Percentiles rank a stretch among this genome's conserved stretches.
These are phyloP conservation scores for Oleoguttula mirabilis DNA, from an alignment of 495 filamentous ascomycete species.

Conservation along the genomic window DNA sequence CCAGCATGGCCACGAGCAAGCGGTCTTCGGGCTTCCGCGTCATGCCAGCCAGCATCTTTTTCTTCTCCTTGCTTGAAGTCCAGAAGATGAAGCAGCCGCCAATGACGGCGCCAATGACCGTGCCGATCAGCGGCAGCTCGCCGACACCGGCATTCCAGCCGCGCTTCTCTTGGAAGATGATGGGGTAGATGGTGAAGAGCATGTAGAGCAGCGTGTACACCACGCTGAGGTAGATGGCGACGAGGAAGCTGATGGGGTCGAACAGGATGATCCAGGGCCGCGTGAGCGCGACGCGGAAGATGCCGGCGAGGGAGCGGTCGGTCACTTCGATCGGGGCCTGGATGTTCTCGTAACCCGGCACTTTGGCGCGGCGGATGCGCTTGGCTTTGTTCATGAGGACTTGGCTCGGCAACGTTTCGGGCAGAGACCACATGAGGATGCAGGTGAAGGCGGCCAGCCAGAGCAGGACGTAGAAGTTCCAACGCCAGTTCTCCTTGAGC, in stretches of 20 bases:
- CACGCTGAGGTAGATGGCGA: constrained; percentile 40
- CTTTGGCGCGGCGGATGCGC: constrained; percentile 28
- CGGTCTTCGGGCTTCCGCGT: constrained; percentile 12
- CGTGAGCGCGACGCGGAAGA: constrained; percentile 40
- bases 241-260: constrained; percentile 35
- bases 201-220: constrained; percentile 49
- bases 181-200: constrained; percentile 44
- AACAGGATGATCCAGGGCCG: constrained; percentile 37
- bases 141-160: constrained; percentile 41
- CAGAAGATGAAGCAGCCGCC: constrained; percentile 34
- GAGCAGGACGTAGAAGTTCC: constrained; percentile 39
- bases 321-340: constrained; percentile 34
- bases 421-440: constrained; percentile 37
- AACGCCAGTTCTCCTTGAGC: constrained; percentile 36
- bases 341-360: constrained; percentile 37
- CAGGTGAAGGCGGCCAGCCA: constrained; percentile 32
- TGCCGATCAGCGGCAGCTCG: constrained; percentile 42
- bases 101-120: constrained; percentile 36
- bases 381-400: constrained; percentile 26
- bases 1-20: constrained; percentile 38
- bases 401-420: constrained; percentile 29
- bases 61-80: constrained; percentile 33
- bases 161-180: constrained; percentile 42
- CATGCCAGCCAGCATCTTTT: constrained; percentile 26
- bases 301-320: constrained; percentile 31